phyloP scores from a whole-genome alignment of 2,329 filamentous ascomycete species.

The Scedosporium aurantiacum region DNA sequence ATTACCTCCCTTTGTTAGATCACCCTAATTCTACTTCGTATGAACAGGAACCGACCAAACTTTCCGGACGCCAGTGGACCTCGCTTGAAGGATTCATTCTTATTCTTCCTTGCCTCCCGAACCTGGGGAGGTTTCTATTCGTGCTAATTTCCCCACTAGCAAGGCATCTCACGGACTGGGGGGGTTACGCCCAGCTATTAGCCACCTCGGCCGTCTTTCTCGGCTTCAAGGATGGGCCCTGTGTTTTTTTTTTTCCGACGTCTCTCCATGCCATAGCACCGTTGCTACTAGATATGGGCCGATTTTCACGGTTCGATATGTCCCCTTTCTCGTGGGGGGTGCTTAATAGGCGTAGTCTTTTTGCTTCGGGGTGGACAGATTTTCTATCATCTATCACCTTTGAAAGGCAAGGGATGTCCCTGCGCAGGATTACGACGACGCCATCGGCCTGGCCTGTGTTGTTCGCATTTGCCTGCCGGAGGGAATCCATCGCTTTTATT shows the following conservation, averaged over 20 bases:
- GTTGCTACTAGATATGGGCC: neutral
- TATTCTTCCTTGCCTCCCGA: neutral
- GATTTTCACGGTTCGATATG: neutral
- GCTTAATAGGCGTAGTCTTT: too few species aligned
- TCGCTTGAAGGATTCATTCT: neutral
- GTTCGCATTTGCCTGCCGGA: neutral
- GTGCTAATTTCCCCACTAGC: neutral
- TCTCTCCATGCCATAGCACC: neutral
- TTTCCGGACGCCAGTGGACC: neutral
- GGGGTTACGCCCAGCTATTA: neutral
- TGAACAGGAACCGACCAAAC: neutral
- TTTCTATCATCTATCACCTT: neutral
- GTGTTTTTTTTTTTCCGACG: neutral
- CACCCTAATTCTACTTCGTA: neutral
- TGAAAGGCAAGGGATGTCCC: neutral
- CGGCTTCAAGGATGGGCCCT: too few species aligned
- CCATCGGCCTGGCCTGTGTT: neutral
- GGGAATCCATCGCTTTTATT: too few species aligned
- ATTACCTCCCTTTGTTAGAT: neutral
- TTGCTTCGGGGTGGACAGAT: too few species aligned
- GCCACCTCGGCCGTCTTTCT: too few species aligned
- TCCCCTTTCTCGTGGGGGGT: neutral
- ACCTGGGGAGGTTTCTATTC: neutral
- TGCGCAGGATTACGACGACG: neutral
- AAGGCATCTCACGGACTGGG: neutral